Percentiles rank a stretch among this genome's conserved stretches.
Conservation (phyloP, 768 basidiomycete genomes). For the Naganishia onofrii region DNA sequence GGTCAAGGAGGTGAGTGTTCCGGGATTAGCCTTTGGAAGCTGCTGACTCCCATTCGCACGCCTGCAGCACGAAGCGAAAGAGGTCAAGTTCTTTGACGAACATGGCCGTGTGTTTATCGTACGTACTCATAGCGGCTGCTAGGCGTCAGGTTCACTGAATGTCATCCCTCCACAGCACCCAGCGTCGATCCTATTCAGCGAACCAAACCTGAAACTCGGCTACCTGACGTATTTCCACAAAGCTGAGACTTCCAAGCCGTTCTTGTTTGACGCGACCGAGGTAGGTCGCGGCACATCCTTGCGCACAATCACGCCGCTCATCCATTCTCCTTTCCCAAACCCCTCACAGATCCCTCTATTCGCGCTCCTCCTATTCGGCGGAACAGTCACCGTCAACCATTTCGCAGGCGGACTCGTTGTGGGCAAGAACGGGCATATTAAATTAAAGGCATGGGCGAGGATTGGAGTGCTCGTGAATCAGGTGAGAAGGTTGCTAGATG, state of each 20-base stretch:
- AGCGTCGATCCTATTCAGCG: slow-evolving; percentile 71
- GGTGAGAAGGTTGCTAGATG: slow-evolving; percentile 66
- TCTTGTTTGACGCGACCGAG: slow-evolving; percentile 81
- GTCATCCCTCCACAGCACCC: slow-evolving; percentile 59
- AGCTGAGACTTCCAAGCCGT: slow-evolving; percentile 73
- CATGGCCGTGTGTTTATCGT: slow-evolving; percentile 53
- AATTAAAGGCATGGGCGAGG: slow-evolving; percentile 77
- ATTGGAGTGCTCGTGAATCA: slow-evolving; percentile 88
- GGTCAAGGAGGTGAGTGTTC: slow-evolving; percentile 61
- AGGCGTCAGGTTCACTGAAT: background rate
- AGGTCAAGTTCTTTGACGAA: slow-evolving; percentile 77
- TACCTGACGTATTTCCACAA: slow-evolving; percentile 83
- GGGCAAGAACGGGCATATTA: slow-evolving; percentile 59
- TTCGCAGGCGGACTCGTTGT: slow-evolving; percentile 69
- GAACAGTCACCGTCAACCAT: slow-evolving; percentile 72
- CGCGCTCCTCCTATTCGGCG: slow-evolving; percentile 78
- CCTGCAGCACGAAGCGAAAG: slow-evolving; percentile 65
- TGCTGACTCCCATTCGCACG: slow-evolving; percentile 24
- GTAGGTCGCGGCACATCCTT: slow-evolving; percentile 54
- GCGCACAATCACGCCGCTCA: background rate
- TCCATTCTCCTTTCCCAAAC: background rate
- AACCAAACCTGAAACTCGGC: slow-evolving; percentile 69
- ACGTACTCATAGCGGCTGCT: slow-evolving; percentile 1
- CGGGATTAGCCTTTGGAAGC: background rate
- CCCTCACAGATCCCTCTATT: slow-evolving; percentile 73